These are phyloP conservation scores for Mrakia blollopis DNA, from an alignment of 768 basidiomycete genomes.

Conservation along the genomic window DNA sequence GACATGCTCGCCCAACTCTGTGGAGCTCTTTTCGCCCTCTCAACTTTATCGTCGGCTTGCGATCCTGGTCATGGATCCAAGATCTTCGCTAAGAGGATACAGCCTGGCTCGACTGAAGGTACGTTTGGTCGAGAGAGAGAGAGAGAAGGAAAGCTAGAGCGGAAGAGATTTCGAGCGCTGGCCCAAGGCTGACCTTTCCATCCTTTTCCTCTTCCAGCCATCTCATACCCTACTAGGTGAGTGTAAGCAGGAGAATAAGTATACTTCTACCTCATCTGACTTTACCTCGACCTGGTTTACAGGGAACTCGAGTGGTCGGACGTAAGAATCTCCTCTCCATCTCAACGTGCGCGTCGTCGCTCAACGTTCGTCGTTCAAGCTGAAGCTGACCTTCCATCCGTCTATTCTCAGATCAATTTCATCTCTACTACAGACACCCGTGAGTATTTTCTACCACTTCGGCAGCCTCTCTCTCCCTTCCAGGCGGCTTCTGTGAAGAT, in stretches of 20 bases:
- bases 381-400: slow-evolving; percentile 4
- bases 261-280: no score
- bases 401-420: slow-evolving; percentile 29
- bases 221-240: slow-evolving; percentile 11
- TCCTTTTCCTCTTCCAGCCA: neutral
- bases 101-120: slow-evolving; percentile 1
- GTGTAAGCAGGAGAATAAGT: no score
- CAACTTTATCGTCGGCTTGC: neutral
- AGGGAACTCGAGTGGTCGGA: slow-evolving; percentile 72
- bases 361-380: neutral
- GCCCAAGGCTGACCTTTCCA: neutral
- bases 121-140: neutral
- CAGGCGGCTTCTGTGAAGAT: no score
- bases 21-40: neutral
- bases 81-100: neutral
- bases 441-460: no score
- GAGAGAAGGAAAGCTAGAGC: no score
- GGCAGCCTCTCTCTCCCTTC: no score
- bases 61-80: slow-evolving; percentile 6
- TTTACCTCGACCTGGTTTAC: no score
- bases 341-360: slow-evolving; percentile 53
- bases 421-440: slow-evolving; percentile 14
- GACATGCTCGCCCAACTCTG: neutral
- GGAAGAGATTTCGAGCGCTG: neutral
- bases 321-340: slow-evolving; percentile 79